phyloP scores from a whole-genome alignment of 768 basidiomycete genomes.

The Xanthoconium purpureum region DNA sequence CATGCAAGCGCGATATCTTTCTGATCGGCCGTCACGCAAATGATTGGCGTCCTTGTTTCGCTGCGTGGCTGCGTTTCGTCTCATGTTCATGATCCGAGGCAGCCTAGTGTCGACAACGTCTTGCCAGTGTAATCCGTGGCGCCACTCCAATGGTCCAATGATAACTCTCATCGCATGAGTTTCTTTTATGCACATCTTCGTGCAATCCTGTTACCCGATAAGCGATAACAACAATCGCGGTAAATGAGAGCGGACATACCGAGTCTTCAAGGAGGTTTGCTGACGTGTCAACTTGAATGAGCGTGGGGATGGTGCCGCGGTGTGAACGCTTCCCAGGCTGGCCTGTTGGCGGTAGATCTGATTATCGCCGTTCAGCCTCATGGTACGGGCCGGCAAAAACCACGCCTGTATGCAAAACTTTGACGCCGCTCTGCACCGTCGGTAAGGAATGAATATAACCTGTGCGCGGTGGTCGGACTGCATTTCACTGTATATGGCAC shows the following conservation, averaged over 20 bases:
- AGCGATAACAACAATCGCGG: neutral
- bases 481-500: neutral
- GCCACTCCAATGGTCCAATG: neutral
- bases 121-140: neutral
- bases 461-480: neutral
- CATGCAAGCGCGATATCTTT: neutral
- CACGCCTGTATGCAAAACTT: no score
- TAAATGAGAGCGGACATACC: neutral
- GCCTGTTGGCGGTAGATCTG: neutral
- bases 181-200: neutral
- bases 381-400: no score
- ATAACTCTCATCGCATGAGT: neutral
- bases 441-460: constrained; percentile 6
- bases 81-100: constrained; percentile 11
- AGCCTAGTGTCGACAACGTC: neutral
- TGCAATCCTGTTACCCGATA: neutral
- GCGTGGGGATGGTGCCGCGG: neutral
- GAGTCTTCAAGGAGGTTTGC: neutral
- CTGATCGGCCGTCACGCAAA: constrained; percentile 1
- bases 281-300: neutral
- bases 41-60: neutral
- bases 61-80: constrained; percentile 1
- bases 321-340: neutral
- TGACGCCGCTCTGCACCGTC: constrained; percentile 2
- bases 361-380: constrained; percentile 1